These are phyloP conservation scores for Purpureocillium takamizusanense DNA, from an alignment of 2,329 filamentous ascomycete genomes.

Conservation along the genomic window DNA sequence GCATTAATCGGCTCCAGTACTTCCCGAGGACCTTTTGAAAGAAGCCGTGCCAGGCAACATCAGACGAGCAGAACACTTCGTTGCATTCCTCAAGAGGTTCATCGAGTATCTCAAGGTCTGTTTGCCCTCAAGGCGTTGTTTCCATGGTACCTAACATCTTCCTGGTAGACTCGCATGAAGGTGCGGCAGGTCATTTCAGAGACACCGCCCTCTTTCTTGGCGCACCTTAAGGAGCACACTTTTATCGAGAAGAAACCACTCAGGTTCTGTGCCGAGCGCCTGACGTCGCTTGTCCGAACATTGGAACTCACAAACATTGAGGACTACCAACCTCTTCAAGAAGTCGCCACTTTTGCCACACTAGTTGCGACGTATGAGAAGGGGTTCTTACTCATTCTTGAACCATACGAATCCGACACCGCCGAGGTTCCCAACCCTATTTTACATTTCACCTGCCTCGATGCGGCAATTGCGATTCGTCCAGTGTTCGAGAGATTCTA, in stretches of 20 bases:
- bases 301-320: constrained; percentile 96
- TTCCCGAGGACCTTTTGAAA: constrained; percentile 88
- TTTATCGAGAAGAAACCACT: constrained; percentile 97
- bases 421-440: constrained; percentile 94
- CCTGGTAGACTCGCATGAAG: constrained; percentile 88
- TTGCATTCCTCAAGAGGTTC: constrained; percentile 89
- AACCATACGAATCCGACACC: constrained; percentile 91
- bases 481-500: constrained; percentile 96
- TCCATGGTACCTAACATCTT: background rate
- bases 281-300: constrained; percentile 90
- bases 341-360: constrained; percentile 95
- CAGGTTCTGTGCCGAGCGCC: constrained; percentile 85
- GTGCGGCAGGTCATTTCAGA: constrained; percentile 95
- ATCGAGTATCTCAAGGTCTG: constrained; percentile 84
- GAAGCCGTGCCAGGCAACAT: constrained; percentile 97
- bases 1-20: constrained; percentile 34
- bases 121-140: too few relatives aligned
- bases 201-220: constrained; percentile 86
- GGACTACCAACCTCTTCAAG: constrained; percentile 92
- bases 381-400: constrained; percentile 90
- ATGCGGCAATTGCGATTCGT: constrained; percentile 95
- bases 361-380: constrained; percentile 95
- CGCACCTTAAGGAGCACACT: constrained; percentile 88
- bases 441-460: constrained; percentile 93
- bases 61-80: constrained; percentile 87